Evolutionary conservation across 805 yeast species (phyloP).

Genomic region (Zygosaccharomyces bisporus): DNA sequence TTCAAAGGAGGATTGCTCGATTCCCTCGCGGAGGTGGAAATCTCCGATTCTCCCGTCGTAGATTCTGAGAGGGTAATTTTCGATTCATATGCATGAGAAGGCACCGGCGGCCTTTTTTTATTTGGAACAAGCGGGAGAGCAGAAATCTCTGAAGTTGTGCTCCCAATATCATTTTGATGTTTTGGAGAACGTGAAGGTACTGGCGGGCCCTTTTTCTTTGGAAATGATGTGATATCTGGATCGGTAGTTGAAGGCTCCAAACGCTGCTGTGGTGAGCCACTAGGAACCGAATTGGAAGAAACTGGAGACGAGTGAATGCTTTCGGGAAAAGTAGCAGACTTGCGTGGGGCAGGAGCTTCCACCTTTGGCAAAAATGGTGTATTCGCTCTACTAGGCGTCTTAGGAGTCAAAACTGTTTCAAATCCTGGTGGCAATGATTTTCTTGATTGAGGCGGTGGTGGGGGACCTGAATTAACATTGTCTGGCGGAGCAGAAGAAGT

Average conservation of each 20-base stretch:
- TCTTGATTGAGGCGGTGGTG: constrained; percentile 35
- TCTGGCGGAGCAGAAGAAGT: constrained; percentile 1
- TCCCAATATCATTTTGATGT: not conserved
- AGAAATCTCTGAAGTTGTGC: not conserved
- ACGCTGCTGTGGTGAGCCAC: constrained; percentile 6
- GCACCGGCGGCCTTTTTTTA: not conserved
- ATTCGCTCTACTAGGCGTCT: constrained; percentile 22
- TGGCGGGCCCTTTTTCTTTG: constrained; percentile 25
- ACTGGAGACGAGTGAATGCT: constrained; percentile 16
- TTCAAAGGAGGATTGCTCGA: constrained; percentile 18
- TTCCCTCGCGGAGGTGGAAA: constrained; percentile 1
- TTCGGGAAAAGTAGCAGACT: constrained; percentile 11
- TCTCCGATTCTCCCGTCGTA: constrained; percentile 12
- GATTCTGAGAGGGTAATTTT: constrained; percentile 17
- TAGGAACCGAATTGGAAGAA: constrained; percentile 14
- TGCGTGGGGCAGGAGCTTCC: constrained; percentile 19
- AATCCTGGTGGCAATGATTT: constrained; percentile 40
- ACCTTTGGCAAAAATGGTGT: constrained; percentile 18
- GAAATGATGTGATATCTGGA: constrained; percentile 2
- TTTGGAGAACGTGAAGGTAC: constrained; percentile 22
- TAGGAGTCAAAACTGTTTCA: constrained; percentile 36
- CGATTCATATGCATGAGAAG: not conserved
- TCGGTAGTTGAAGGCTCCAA: constrained; percentile 4
- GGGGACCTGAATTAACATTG: constrained; percentile 20
- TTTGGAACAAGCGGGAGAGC: not conserved